These are phyloP conservation scores for Aspergillus calidoustus DNA, from an alignment of 2,329 filamentous ascomycete species.

Conservation along the genomic window DNA sequence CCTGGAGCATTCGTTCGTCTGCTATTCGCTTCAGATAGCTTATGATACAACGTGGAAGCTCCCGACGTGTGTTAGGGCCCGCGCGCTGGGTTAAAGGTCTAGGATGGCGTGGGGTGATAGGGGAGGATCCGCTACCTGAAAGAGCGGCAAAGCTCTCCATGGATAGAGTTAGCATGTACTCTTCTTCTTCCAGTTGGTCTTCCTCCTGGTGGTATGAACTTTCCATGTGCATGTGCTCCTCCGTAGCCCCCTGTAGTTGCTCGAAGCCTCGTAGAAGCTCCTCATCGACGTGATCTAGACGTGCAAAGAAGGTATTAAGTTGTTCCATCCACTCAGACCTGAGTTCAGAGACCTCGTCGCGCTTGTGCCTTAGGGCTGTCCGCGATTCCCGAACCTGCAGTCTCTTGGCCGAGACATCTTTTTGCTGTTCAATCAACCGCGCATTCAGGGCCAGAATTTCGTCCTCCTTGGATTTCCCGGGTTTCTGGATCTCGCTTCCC, in stretches of 20 bases:
- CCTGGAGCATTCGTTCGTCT: conserved; percentile 30
- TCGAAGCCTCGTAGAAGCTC: conserved; percentile 23
- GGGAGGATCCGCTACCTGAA: conserved; percentile 3
- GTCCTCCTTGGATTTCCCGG: neutral
- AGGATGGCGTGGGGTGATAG: neutral
- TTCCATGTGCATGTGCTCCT: conserved; percentile 32
- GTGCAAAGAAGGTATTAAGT: conserved; percentile 27
- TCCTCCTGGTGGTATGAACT: conserved; percentile 31
- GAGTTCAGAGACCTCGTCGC: conserved; percentile 29
- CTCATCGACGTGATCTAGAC: conserved; percentile 5
- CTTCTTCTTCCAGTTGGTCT: conserved; percentile 32
- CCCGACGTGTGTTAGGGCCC: neutral
- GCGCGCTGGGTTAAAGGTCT: neutral
- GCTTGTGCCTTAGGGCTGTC: conserved; percentile 27
- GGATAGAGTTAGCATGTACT: conserved; percentile 28
- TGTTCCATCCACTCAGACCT: conserved; percentile 28
- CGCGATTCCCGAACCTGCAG: conserved; percentile 29
- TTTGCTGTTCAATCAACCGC: conserved; percentile 20
- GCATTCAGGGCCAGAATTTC: conserved; percentile 12
- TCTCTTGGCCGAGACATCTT: conserved; percentile 26
- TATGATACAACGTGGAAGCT: conserved; percentile 18
- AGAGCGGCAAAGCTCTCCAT: conserved; percentile 23
- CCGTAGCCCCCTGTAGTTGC: conserved; percentile 25
- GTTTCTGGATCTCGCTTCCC: neutral
- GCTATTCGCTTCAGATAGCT: conserved; percentile 29